Evolutionary conservation across 805 yeast genomes (phyloP).

Genomic region (Zygoascus bituminiphila): DNA sequence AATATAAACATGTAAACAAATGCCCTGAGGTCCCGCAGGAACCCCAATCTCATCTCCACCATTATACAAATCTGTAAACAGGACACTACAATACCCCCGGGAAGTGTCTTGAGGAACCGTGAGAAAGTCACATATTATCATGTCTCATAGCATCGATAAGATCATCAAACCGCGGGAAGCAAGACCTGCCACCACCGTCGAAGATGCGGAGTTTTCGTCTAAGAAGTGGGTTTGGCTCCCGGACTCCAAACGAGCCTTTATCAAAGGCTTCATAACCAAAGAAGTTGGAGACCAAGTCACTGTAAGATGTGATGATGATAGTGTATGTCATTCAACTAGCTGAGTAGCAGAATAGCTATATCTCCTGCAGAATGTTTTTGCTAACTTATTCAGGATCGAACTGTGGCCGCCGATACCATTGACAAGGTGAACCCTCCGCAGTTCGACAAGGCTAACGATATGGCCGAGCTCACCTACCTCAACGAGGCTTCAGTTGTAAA

Average conservation of each 20-base stretch:
- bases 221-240: conserved; percentile 77
- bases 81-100: no score
- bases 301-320: conserved; percentile 35
- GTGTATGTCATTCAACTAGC: conserved; percentile 23
- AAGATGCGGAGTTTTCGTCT: conserved; percentile 24
- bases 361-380: conserved; percentile 8
- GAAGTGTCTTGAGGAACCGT: no score
- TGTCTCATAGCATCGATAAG: conserved; percentile 9
- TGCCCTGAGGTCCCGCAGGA: no score
- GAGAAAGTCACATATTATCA: no score
- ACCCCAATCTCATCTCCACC: neutral
- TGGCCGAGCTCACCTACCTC: conserved; percentile 90
- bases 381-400: conserved; percentile 24
- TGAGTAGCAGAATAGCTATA: conserved; percentile 1
- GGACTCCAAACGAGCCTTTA: conserved; percentile 47
- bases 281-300: conserved; percentile 34
- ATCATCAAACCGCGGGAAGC: conserved; percentile 4
- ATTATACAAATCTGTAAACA: neutral
- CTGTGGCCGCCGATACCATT: conserved; percentile 37
- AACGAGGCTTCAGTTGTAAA: conserved; percentile 94
- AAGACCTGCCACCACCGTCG: conserved; percentile 8
- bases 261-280: conserved; percentile 50
- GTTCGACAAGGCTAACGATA: conserved; percentile 84
- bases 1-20: conserved; percentile 1
- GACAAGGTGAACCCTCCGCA: conserved; percentile 80